Evolutionary conservation across 495 filamentous ascomycete species (phyloP), one percentile per base, ranked within the genome.

Genomic region (Penicillium cosmopolitanum): DNA sequence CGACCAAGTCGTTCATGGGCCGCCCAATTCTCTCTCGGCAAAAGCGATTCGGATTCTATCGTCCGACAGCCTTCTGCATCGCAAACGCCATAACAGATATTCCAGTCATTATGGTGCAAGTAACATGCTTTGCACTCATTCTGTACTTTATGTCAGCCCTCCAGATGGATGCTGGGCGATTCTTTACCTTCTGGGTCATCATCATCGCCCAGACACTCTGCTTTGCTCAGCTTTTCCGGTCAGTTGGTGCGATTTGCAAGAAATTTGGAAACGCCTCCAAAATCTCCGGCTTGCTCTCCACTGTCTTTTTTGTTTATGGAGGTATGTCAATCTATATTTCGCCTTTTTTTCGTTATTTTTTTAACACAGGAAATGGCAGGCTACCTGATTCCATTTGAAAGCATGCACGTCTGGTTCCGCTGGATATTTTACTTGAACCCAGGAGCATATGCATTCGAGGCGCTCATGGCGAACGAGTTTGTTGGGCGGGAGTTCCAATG

Each of bases 341-440:
- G 11, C 78, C 74, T 90, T 36, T 73, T 13, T 89, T 68, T 86
- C 88, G 66, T 90, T 71, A 89, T 11, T 83, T 85, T 85, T 16
- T 7, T 53, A 72, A 54, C 18, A 48, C 0, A 5, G 1, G 10
- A 3, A 2, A 21, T 86, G 65, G 89, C 85, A 72, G 93, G 94
- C 8, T 98, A 96, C 70, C 84, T 87, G 2, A 90, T 98, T 57
- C 94, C 93, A 0, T 86, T 86, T 55, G 67, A 71, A 40, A 70
- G 76, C 28, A 96, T 96, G 91, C 85, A 88, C 7, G 81, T 77
- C 3, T 97, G 92, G 89, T 91, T 91, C 64, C 83, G 91, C 18
- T 97, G 93, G 94, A 83, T 97, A 55, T 91, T 92, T 66, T 97
- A 92, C 63, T 72, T 97, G 9, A 89, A 96, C 65, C 92, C 93